Conservation (phyloP, 306 rosid genomes). For the Echinosophora koreensis region DNA sequence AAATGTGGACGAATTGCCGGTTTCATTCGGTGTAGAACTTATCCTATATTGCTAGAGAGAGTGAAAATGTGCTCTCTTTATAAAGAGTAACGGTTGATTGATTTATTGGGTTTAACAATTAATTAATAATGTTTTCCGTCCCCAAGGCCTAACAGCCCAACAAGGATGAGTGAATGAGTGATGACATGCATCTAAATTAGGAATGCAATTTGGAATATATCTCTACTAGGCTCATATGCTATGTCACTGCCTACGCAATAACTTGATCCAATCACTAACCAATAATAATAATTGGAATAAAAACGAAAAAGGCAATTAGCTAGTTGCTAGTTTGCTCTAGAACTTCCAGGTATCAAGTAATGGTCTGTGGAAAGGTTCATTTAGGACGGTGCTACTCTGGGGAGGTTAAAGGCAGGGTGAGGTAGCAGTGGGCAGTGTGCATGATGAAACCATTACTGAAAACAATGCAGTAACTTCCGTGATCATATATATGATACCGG, state of each 20-base stretch:
- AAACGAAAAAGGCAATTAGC: no score
- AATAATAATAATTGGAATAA: no score
- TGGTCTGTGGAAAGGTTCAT: not conserved
- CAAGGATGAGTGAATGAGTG: no score
- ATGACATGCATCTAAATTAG: not conserved
- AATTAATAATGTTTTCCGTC: not conserved
- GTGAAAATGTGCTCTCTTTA: not conserved
- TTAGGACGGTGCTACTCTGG: conserved; percentile 1
- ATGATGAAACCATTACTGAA: conserved; percentile 3
- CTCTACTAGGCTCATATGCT: conserved; percentile 12
- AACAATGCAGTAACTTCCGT: conserved; percentile 15
- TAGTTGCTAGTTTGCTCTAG: no score
- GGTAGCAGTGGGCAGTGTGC: conserved; percentile 11
- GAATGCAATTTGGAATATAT: not conserved
- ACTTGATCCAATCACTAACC: conserved; percentile 13
- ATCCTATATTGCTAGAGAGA: not conserved
- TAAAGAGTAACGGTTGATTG: not conserved
- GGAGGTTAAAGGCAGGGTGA: conserved; percentile 28
- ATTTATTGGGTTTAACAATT: not conserved
- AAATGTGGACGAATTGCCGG: not conserved
- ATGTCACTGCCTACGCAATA: conserved; percentile 40
- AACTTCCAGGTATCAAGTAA: not conserved
- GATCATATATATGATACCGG: conserved; percentile 2
- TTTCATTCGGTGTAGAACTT: conserved; percentile 31
- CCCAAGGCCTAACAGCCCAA: not conserved